Evolutionary conservation across 768 basidiomycete genomes (phyloP), one percentile per base, ranked within the genome.

Genomic region (Paxillus rubicundulus): DNA sequence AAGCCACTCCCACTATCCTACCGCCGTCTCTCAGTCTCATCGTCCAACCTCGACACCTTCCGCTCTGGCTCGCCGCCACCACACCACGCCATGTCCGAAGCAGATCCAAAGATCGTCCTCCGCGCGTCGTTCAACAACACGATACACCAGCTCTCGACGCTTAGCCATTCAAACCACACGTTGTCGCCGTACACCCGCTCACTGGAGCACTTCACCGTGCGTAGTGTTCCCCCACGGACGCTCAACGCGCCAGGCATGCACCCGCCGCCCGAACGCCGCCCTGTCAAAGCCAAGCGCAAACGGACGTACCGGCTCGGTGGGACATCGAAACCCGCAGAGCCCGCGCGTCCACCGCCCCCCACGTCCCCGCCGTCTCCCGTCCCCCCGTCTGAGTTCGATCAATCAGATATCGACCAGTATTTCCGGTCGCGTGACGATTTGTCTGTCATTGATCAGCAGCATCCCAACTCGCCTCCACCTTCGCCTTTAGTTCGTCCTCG

Each of bases 101-200:
- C 71, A 37, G 74, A 77, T 39, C 78, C 81, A 18, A 80, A 81
- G 55, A 85, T 87, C 58, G 67, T 84, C 16, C 78, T 90, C 45
- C 81, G 82, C 13, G 86, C 87, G 1, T 72, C 79, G 0, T 66
- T 80, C n/a, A 87, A 85, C 70, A 85, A 86, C 57, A 84, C 86
- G 5, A 77, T 96, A 18, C 90, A 88, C 50, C 91, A 96, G 56
- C 74, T 98, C 9, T 87, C 91, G 16, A 90, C 89, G 4, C 82
- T 99, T 42, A 86, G 84, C 17, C 79, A 86, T 59, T 93, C 92
- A 1, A 92, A 97, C 62, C 96, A 97, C 63, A 99, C 96, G 0
- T 74, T 99, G 3, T 92, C 89, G 1, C 96, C 95, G 0, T 98
- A 96, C 69, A 97, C 95, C 6, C 84, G 92, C 49, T 85, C 87